These are phyloP conservation scores for Scenedesmus sp. DNA, from an alignment of 163 green algal species.

Conservation along the genomic window DNA sequence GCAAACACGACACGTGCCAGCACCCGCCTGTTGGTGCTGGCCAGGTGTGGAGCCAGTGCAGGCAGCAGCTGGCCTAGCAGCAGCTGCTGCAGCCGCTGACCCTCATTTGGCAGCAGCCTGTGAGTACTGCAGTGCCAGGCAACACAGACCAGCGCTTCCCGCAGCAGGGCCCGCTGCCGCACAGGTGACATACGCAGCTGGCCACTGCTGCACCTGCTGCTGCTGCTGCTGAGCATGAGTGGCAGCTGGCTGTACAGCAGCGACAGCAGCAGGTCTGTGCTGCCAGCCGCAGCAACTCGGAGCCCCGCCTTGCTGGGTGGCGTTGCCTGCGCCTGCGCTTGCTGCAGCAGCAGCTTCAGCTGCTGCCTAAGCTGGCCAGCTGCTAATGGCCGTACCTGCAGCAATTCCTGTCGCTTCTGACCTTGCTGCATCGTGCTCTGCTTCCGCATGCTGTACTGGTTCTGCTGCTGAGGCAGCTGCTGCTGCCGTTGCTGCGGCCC, in stretches of 20 bases:
- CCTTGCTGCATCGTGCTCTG: neutral
- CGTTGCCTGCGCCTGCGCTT: neutral
- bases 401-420: slow-evolving; percentile 4
- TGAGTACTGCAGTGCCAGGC: slow-evolving; percentile 24
- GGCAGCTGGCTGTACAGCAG: slow-evolving; percentile 32
- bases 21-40: neutral
- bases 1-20: slow-evolving; percentile 43
- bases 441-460: slow-evolving; percentile 1
- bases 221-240: slow-evolving; percentile 1
- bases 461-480: neutral
- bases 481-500: slow-evolving; percentile 3
- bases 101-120: slow-evolving; percentile 39
- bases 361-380: slow-evolving; percentile 7
- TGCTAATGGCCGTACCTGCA: neutral
- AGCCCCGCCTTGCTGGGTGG: neutral
- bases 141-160: slow-evolving; percentile 6
- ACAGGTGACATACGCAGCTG: neutral
- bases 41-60: slow-evolving; percentile 10
- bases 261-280: slow-evolving; percentile 45
- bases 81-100: slow-evolving; percentile 24
- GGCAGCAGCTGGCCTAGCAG: slow-evolving; percentile 48
- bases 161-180: neutral
- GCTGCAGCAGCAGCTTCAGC: slow-evolving; percentile 12
- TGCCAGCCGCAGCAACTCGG: slow-evolving; percentile 21
- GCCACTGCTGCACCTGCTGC: slow-evolving; percentile 2